phyloP scores from a whole-genome alignment of 805 yeast species.

The Debaryomyces maramus region DNA sequence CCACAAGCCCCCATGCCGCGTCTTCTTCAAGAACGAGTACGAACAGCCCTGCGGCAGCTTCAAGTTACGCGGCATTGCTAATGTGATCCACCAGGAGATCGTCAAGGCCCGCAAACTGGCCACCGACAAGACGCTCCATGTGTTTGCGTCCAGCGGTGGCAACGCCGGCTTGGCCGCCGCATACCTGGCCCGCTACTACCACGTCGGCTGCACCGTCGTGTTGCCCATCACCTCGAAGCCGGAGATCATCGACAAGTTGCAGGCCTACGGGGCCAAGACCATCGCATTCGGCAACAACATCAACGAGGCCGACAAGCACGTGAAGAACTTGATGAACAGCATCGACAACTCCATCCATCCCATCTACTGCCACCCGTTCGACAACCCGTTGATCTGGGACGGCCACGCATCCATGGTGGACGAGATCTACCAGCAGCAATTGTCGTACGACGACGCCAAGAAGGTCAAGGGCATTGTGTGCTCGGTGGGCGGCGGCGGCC shows the following conservation, averaged over 20 bases:
- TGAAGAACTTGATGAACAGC: conserved; percentile 26
- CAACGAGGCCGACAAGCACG: conserved; percentile 51
- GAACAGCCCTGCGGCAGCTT: conserved; percentile 59
- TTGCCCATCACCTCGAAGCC: conserved; percentile 53
- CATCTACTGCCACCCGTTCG: conserved; percentile 57
- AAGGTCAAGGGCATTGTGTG: conserved; percentile 48
- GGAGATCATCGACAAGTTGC: conserved; percentile 47
- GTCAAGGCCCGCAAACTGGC: conserved; percentile 15
- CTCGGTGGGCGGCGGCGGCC: conserved; percentile 60
- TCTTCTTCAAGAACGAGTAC: conserved; percentile 50
- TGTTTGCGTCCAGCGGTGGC: conserved; percentile 57
- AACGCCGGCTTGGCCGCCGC: conserved; percentile 59
- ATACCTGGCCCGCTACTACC: conserved; percentile 38
- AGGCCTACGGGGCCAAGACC: conserved; percentile 51
- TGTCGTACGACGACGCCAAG: conserved; percentile 15
- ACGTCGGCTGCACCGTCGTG: conserved; percentile 56
- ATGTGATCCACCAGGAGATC: conserved; percentile 38
- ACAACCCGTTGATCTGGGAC: conserved; percentile 52
- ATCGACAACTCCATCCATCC: conserved; percentile 28
- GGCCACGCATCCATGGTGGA: conserved; percentile 52
- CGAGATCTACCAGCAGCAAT: conserved; percentile 37
- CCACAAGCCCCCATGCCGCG: conserved; percentile 37
- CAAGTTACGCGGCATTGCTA: conserved; percentile 55
- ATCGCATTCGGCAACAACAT: conserved; percentile 46
- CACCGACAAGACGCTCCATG: conserved; percentile 32